Conservation (phyloP, 2,329 filamentous ascomycete genomes). For the Aspergillus pseudonomiae region DNA sequence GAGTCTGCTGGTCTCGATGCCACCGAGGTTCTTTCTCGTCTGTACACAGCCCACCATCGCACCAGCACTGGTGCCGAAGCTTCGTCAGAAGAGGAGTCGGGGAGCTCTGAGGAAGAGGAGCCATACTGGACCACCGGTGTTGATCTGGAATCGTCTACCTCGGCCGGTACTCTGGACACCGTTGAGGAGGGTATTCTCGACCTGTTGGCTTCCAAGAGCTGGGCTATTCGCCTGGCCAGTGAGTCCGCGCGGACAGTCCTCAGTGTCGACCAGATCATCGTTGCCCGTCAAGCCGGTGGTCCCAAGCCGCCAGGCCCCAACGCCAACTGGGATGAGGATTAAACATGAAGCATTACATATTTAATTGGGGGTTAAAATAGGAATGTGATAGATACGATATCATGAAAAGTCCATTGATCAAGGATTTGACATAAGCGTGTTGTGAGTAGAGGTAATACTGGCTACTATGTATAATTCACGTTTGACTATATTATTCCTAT, state of each 20-base stretch:
- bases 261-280: constrained; percentile 98
- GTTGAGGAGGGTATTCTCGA: constrained; percentile 89
- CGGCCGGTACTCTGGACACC: constrained; percentile 80
- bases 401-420: constrained; percentile 29
- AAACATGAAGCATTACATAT: constrained; percentile 27
- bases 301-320: constrained; percentile 96
- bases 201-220: constrained; percentile 86
- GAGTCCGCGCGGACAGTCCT: constrained; percentile 92
- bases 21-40: constrained; percentile 88
- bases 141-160: constrained; percentile 86
- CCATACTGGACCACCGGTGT: constrained; percentile 90
- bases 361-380: constrained; percentile 13
- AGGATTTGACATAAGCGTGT: constrained; percentile 5
- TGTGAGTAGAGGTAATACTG: constrained; percentile 10
- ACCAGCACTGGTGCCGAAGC: constrained; percentile 27
- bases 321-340: constrained; percentile 73
- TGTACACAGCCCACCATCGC: constrained; percentile 88
- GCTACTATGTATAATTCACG: constrained; percentile 7
- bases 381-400: constrained; percentile 37
- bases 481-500: background rate
- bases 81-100: constrained; percentile 37
- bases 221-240: constrained; percentile 96
- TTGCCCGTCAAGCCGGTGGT: constrained; percentile 93
- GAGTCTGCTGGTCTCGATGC: constrained; percentile 95
- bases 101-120: constrained; percentile 61